phyloP scores from a whole-genome alignment of 257 asterid species.

The Solanum chmielewskii region DNA sequence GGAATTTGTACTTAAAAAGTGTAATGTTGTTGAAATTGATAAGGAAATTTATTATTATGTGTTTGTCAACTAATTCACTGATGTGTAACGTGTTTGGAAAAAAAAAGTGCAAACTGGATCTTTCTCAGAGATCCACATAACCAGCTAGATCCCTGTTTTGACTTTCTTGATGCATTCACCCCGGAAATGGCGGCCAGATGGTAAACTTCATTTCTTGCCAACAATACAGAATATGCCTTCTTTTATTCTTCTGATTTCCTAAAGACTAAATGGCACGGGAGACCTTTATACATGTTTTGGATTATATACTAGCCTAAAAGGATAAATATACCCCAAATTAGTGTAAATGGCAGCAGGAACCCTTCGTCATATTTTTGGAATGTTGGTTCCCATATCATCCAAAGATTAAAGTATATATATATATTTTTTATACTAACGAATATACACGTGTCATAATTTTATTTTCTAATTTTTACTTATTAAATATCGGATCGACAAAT shows the following conservation, averaged over 20 bases:
- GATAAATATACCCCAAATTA: no score
- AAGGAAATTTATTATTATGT: neutral
- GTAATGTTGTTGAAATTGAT: neutral
- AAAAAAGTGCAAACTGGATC: neutral
- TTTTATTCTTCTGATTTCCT: neutral
- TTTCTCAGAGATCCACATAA: neutral
- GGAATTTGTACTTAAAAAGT: neutral
- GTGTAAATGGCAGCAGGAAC: no score
- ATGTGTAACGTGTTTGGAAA: neutral
- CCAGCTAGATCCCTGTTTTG: neutral
- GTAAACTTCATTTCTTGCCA: neutral
- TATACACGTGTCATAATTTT: no score
- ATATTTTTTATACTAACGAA: no score
- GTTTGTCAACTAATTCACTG: neutral
- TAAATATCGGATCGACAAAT: no score
- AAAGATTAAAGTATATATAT: no score
- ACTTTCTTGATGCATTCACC: neutral
- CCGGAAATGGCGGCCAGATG: neutral
- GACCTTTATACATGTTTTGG: no score
- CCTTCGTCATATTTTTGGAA: no score
- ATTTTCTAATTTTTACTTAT: no score
- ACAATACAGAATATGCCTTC: neutral
- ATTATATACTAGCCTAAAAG: no score
- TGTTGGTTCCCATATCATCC: no score
- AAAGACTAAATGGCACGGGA: no score